Evolutionary conservation across 257 asterid genomes (phyloP).

Genomic region (Solanum paucissectum): DNA sequence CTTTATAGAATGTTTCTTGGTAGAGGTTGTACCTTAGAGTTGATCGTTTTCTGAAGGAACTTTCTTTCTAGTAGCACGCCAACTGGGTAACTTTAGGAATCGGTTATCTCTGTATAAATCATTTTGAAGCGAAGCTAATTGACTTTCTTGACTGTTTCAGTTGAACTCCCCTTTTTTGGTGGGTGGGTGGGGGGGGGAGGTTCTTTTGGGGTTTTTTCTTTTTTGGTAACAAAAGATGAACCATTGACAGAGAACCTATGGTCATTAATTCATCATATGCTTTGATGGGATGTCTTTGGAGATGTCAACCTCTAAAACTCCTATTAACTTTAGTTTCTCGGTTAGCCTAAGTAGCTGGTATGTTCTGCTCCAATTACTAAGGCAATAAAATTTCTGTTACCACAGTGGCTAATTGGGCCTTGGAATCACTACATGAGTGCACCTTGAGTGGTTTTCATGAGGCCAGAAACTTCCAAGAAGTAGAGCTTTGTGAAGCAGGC

Average conservation of each 20-base stretch:
- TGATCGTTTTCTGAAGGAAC: background rate
- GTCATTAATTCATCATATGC: background rate
- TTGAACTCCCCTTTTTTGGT: background rate
- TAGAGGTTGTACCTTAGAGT: background rate
- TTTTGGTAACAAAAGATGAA: background rate
- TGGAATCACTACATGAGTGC: background rate
- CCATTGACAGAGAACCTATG: background rate
- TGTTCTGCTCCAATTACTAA: background rate
- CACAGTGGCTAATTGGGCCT: background rate
- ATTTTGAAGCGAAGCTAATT: background rate
- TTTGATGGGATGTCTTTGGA: background rate
- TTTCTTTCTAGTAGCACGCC: background rate
- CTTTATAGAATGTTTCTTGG: background rate
- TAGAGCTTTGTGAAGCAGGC: background rate
- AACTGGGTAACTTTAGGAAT: background rate
- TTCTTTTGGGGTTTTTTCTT: background rate
- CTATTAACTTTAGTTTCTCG: background rate
- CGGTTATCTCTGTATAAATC: background rate
- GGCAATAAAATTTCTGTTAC: background rate
- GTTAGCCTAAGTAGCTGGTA: background rate
- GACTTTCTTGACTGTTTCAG: background rate
- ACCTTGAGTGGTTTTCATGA: background rate
- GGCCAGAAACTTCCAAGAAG: background rate
- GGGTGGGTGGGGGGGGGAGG: background rate
- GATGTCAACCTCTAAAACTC: background rate